These are phyloP conservation scores for Leonotis leonurus DNA, from an alignment of 257 asterid genomes.

Conservation along the genomic window DNA sequence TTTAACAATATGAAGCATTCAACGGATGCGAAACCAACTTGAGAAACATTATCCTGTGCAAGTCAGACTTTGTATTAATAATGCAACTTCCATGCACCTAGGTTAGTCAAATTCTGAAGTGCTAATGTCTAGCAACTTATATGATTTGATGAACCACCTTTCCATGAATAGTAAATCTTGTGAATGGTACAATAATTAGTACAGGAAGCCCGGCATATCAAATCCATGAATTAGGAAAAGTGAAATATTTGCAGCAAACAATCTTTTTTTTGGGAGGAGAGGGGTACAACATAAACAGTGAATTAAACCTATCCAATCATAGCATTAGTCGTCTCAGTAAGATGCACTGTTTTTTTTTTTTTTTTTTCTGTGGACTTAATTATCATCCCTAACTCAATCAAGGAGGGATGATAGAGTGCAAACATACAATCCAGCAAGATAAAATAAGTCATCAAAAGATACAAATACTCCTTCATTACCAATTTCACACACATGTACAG, in stretches of 20 bases:
- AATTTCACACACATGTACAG: not conserved
- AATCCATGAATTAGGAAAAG: not conserved
- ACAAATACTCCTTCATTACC: not conserved
- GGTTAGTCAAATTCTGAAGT: slow-evolving; percentile 14
- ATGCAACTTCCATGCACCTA: slow-evolving; percentile 16
- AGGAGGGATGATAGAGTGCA: not conserved
- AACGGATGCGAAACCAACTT: slow-evolving; percentile 8
- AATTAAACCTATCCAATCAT: not conserved
- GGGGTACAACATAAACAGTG: too few relatives aligned
- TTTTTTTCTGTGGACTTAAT: not conserved
- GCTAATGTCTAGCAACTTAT: slow-evolving; percentile 5
- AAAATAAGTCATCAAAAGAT: not conserved
- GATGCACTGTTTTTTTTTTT: not conserved
- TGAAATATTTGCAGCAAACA: too few relatives aligned
- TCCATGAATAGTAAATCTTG: not conserved
- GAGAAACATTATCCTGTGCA: slow-evolving; percentile 20
- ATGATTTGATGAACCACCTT: not conserved
- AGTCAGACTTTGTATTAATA: slow-evolving; percentile 9
- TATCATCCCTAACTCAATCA: not conserved
- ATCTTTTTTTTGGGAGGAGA: too few relatives aligned
- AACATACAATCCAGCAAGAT: not conserved
- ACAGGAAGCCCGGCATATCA: slow-evolving; percentile 18
- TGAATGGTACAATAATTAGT: slow-evolving; percentile 10
- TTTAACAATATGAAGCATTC: slow-evolving; percentile 1
- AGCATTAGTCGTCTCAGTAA: not conserved